Evolutionary conservation across 345 rosid genomes (phyloP).

Genomic region (Cardiospermum halicacabum): DNA sequence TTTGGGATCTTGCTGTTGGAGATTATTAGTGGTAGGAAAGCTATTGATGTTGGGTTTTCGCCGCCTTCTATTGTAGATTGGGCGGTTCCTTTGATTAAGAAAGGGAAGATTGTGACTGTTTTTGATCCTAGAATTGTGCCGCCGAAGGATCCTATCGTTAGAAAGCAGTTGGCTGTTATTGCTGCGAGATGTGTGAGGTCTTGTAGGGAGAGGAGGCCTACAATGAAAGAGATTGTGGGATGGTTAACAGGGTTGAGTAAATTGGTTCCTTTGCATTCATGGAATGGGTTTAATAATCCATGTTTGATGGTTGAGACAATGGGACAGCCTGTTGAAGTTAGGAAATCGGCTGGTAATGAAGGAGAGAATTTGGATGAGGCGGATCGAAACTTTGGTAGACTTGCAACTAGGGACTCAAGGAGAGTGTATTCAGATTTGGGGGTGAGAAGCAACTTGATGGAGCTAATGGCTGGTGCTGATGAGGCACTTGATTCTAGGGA

Average conservation of each 20-base stretch:
- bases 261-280: constrained; percentile 73
- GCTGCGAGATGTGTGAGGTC: constrained; percentile 95
- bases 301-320: constrained; percentile 94
- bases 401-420: constrained; percentile 34
- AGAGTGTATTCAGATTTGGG: constrained; percentile 75
- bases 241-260: constrained; percentile 72
- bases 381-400: constrained; percentile 28
- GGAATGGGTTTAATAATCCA: constrained; percentile 93
- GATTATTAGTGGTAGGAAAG: constrained; percentile 91
- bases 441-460: constrained; percentile 68
- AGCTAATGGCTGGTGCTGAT: constrained; percentile 52
- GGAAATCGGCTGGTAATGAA: constrained; percentile 21
- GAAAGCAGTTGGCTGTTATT: constrained; percentile 77
- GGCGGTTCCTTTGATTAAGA: constrained; percentile 88
- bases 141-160: constrained; percentile 58
- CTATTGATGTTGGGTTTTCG: constrained; percentile 83
- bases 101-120: constrained; percentile 72
- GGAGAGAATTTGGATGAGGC: constrained; percentile 26
- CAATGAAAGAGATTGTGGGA: constrained; percentile 78
- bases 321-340: constrained; percentile 66
- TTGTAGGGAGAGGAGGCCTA: constrained; percentile 91
- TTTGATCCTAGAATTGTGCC: constrained; percentile 71
- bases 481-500: constrained; percentile 31
- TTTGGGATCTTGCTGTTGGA: constrained; percentile 93
- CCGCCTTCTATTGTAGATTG: constrained; percentile 94